phyloP scores from a whole-genome alignment of 2,329 filamentous ascomycete genomes.

The Sporothrix curviconia region DNA sequence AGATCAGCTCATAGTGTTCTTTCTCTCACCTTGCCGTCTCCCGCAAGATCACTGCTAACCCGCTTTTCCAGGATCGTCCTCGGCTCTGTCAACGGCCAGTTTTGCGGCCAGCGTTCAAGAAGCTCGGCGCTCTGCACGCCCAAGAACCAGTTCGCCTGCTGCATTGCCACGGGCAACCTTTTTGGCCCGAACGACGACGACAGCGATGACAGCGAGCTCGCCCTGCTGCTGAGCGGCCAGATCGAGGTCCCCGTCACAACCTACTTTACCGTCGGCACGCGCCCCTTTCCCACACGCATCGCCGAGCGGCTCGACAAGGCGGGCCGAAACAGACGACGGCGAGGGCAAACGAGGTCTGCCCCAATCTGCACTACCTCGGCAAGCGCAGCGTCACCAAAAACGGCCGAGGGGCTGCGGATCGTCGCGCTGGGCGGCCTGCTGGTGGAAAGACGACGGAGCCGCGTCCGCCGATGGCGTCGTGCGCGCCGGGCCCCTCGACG shows the following conservation, averaged over 20 bases:
- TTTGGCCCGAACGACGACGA: slow-evolving; percentile 60
- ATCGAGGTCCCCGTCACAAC: slow-evolving; percentile 72
- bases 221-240: slow-evolving; percentile 62
- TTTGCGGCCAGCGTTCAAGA: slow-evolving; percentile 70
- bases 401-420: slow-evolving; percentile 80
- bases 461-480: slow-evolving; percentile 24
- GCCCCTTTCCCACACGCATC: slow-evolving; percentile 63
- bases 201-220: slow-evolving; percentile 52
- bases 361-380: slow-evolving; percentile 86
- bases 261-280: slow-evolving; percentile 80
- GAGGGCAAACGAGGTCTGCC: slow-evolving; percentile 57
- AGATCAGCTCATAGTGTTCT: not conserved
- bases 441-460: slow-evolving; percentile 41
- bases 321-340: slow-evolving; percentile 6
- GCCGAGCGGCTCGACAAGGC: slow-evolving; percentile 62
- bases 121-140: slow-evolving; percentile 71
- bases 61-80: slow-evolving; percentile 61
- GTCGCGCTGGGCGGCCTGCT: slow-evolving; percentile 75
- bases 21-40: not conserved
- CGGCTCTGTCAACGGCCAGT: slow-evolving; percentile 73
- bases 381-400: slow-evolving; percentile 84
- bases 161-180: slow-evolving; percentile 76
- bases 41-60: not conserved
- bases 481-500: slow-evolving; percentile 49
- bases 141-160: slow-evolving; percentile 84